Evolutionary conservation across 2,329 filamentous ascomycete species (phyloP), one percentile per base, ranked within the genome.

Genomic region (Sphaerulina musiva): DNA sequence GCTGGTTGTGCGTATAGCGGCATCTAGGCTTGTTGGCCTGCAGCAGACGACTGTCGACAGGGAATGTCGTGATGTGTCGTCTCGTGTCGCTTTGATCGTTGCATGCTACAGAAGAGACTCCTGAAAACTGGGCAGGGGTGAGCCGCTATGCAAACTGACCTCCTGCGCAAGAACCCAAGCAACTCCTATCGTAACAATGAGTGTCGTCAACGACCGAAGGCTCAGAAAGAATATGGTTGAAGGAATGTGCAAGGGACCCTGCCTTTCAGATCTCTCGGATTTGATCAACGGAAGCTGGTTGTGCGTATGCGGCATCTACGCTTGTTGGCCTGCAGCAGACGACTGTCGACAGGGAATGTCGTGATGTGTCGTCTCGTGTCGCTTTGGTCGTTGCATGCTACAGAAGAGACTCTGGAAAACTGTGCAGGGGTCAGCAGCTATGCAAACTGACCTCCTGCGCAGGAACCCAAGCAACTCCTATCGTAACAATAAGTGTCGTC

Each of bases 101-200:
- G 17, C 2, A 1, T 11, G 12, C n/a, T 23, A 10, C 12, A 17
- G 2, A 26, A 12, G 36, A 41, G 7, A 38, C 8, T 40, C 36
- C 20, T 9, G 36, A n/a, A 29, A 11, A 32, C 14, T 48, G 34
- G 9, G 46, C 46, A 41, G 23, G 46, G 36, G 46, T 48, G 36
- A 48, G 36, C 46, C 36, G 46, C 34, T 41, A 34, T 41, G 20
- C 46, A 20, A 20, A 31, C 46, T 48, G 46, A 48, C 46, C 46
- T 41, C 46, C 46, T 23, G 14, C 36, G 46, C 46, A 48, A 36
- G 36, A 29, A 36, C 26, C 39, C 6, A 48, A 48, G 11, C 17
- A 41, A 29, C 39, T 41, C 26, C 14, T 23, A 11, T 23, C 9
- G 23, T 20, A 20, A 34, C 23, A 32, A 34, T 23, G 12, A 26